Percentiles rank a stretch among this genome's conserved stretches.
These are phyloP conservation scores for Chaetoceros muelleri DNA, from an alignment of 108 stramenopile genomes.

Conservation along the genomic window DNA sequence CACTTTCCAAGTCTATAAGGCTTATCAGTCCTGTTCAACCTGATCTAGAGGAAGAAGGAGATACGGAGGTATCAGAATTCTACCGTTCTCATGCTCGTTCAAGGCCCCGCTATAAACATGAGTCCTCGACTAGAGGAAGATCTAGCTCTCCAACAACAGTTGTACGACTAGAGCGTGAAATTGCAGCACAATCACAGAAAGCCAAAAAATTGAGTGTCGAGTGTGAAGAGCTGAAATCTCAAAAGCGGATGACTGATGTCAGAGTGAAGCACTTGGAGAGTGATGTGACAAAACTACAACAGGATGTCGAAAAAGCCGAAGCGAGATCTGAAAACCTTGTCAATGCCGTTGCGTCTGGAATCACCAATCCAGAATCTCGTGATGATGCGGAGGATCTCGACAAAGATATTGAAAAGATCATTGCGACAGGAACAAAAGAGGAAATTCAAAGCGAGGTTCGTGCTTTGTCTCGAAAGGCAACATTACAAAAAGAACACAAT, in stretches of 20 bases:
- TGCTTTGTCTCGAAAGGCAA: constrained; percentile 50
- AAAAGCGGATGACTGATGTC: constrained; percentile 65
- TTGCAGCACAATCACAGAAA: constrained; percentile 37
- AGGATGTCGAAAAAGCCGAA: not conserved
- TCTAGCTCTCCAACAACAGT: constrained; percentile 61
- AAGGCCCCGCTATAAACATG: constrained; percentile 9
- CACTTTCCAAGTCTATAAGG: not conserved
- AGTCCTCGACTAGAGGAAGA: constrained; percentile 24
- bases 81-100: constrained; percentile 22
- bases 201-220: constrained; percentile 34
- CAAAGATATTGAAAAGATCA: constrained; percentile 48
- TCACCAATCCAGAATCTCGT: constrained; percentile 11
- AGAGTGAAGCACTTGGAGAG: constrained; percentile 63
- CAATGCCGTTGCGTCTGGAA: not conserved
- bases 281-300: constrained; percentile 46
- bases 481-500: constrained; percentile 75
- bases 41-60: constrained; percentile 16
- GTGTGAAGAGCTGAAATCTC: constrained; percentile 52
- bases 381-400: constrained; percentile 19
- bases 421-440: constrained; percentile 36
- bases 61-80: constrained; percentile 13
- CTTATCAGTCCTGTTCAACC: not conserved
- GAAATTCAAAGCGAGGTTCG: constrained; percentile 55
- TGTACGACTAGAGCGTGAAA: constrained; percentile 41
- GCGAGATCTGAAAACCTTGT: not conserved